Evolutionary conservation across 352 stramenopile species (phyloP).

Genomic region (Phytophthora pluvialis): DNA sequence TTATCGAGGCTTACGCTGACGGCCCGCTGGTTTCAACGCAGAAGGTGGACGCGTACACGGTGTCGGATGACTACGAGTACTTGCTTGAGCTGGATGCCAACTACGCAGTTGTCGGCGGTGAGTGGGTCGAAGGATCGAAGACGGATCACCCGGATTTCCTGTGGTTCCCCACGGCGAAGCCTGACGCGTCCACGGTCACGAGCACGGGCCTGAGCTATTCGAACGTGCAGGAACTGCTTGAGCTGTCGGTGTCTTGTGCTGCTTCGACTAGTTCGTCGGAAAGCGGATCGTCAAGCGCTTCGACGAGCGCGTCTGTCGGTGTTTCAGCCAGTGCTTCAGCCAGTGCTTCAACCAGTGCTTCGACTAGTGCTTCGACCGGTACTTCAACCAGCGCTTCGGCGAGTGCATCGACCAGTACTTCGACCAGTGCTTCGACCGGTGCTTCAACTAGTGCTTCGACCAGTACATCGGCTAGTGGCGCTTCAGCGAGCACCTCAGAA

Average conservation of each 20-base stretch:
- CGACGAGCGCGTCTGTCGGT: conserved; percentile 10
- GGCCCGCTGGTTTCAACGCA: conserved; percentile 40
- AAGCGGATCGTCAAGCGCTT: conserved; percentile 1
- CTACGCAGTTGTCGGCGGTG: conserved; percentile 46
- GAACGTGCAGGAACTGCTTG: conserved; percentile 35
- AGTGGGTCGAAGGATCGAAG: conserved; percentile 41
- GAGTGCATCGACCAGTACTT: neutral
- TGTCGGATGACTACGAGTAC: conserved; percentile 42
- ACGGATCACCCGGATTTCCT: conserved; percentile 46
- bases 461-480: neutral
- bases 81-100: conserved; percentile 47
- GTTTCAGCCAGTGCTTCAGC: conserved; percentile 3
- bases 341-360: conserved; percentile 6
- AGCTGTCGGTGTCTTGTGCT: conserved; percentile 30
- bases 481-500: conserved; percentile 9
- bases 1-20: conserved; percentile 49
- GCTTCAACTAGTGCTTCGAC: conserved; percentile 5
- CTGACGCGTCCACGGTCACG: conserved; percentile 33
- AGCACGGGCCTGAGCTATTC: conserved; percentile 39
- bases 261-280: conserved; percentile 10
- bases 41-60: conserved; percentile 36
- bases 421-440: no score
- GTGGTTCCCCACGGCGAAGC: conserved; percentile 43
- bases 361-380: neutral
- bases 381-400: conserved; percentile 1